Evolutionary conservation across 345 rosid species (phyloP).

Genomic region (Trapa bicornis): DNA sequence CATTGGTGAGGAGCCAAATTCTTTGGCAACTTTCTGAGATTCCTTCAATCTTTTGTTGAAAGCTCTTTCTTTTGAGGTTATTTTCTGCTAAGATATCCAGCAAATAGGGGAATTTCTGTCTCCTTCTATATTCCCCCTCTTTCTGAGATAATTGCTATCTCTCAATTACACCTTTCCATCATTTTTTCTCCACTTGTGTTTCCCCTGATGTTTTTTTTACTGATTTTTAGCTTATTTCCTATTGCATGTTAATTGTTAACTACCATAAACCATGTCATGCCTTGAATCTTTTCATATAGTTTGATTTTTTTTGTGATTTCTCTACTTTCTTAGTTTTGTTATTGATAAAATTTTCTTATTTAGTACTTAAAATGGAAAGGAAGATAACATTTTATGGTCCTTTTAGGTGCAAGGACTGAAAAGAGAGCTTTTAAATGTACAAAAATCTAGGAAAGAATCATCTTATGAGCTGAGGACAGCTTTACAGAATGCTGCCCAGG

Average conservation of each 20-base stretch:
- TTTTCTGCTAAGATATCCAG: neutral
- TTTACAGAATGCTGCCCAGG: conserved; percentile 88
- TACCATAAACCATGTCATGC: neutral
- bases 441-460: conserved; percentile 66
- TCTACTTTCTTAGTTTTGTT: no score
- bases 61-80: neutral
- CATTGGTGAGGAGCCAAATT: conserved; percentile 28
- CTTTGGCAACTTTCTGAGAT: neutral
- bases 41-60: neutral
- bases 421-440: conserved; percentile 63
- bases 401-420: conserved; percentile 73
- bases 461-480: conserved; percentile 64
- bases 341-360: no score
- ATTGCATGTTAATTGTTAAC: neutral
- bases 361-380: neutral
- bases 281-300: no score
- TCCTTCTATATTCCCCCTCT: neutral
- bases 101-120: neutral
- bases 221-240: neutral
- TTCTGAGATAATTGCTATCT: neutral
- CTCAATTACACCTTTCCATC: neutral
- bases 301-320: no score
- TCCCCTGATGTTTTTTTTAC: neutral
- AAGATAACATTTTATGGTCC: neutral
- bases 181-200: neutral